These are phyloP conservation scores for Tetradesmus lagerheimii DNA, from an alignment of 139 green algal genomes.

Conservation along the genomic window DNA sequence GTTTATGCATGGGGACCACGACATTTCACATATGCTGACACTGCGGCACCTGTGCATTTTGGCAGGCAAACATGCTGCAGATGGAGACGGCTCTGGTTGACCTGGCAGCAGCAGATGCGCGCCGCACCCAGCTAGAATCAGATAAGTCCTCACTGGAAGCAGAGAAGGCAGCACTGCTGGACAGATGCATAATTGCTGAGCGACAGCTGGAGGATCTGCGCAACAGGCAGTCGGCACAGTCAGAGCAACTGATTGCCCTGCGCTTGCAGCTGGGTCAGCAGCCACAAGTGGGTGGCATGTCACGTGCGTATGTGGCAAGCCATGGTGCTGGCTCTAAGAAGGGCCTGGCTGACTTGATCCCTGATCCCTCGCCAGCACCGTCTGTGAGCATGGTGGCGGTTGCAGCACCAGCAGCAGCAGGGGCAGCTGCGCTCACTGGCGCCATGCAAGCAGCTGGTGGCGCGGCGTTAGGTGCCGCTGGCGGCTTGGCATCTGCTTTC, in stretches of 20 bases:
- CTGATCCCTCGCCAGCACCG: neutral
- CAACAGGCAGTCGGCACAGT: neutral
- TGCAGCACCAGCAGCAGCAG: neutral
- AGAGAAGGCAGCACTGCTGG: slow-evolving; percentile 2
- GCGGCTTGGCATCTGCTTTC: neutral
- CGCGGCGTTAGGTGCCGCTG: neutral
- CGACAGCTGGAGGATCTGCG: neutral
- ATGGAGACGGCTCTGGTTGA: neutral
- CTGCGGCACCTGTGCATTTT: neutral
- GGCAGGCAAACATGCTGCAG: slow-evolving; percentile 16
- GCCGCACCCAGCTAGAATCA: neutral
- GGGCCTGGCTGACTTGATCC: neutral
- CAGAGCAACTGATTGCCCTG: slow-evolving; percentile 3
- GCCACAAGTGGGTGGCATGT: neutral
- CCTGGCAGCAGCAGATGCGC: neutral
- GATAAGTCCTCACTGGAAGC: slow-evolving; percentile 1
- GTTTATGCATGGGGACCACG: too few species aligned
- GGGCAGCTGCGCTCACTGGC: neutral
- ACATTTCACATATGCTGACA: too few species aligned
- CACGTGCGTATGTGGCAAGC: neutral
- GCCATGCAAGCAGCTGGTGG: neutral
- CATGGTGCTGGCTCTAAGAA: neutral
- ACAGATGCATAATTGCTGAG: slow-evolving; percentile 11
- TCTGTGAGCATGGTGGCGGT: neutral
- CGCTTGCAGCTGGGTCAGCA: neutral